Evolutionary conservation across 345 rosid genomes (phyloP).

Genomic region (Jatropha curcas): DNA sequence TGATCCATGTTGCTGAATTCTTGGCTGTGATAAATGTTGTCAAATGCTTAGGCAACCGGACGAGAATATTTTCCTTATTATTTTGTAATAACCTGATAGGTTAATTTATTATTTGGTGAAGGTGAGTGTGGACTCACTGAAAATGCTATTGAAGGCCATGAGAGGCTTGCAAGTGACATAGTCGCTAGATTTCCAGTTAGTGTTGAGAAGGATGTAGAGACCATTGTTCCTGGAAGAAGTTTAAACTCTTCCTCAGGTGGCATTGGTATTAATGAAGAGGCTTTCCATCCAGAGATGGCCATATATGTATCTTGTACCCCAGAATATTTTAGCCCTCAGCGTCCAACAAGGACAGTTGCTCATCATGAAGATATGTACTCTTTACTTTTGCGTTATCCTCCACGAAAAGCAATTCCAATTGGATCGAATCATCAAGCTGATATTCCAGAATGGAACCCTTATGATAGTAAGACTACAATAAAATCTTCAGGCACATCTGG

Average conservation of each 20-base stretch:
- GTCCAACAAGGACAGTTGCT: constrained; percentile 24
- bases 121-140: constrained; percentile 24
- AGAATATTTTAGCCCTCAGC: constrained; percentile 34
- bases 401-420: constrained; percentile 45
- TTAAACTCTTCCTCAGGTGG: constrained; percentile 27
- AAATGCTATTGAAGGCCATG: constrained; percentile 3
- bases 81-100: background rate
- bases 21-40: background rate
- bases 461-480: background rate
- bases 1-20: background rate
- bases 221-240: constrained; percentile 20
- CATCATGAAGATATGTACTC: constrained; percentile 38
- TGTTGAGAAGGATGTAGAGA: constrained; percentile 19
- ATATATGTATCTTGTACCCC: constrained; percentile 30
- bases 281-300: background rate
- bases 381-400: constrained; percentile 35
- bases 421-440: constrained; percentile 61
- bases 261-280: constrained; percentile 23
- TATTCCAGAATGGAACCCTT: constrained; percentile 43
- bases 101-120: constrained; percentile 23
- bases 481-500: constrained; percentile 15
- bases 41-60: background rate
- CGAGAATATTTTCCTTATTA: background rate
- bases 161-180: constrained; percentile 18
- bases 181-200: constrained; percentile 12